These are phyloP conservation scores for Nitzschia inconspicua DNA, from an alignment of 108 stramenopile species.

Conservation along the genomic window DNA sequence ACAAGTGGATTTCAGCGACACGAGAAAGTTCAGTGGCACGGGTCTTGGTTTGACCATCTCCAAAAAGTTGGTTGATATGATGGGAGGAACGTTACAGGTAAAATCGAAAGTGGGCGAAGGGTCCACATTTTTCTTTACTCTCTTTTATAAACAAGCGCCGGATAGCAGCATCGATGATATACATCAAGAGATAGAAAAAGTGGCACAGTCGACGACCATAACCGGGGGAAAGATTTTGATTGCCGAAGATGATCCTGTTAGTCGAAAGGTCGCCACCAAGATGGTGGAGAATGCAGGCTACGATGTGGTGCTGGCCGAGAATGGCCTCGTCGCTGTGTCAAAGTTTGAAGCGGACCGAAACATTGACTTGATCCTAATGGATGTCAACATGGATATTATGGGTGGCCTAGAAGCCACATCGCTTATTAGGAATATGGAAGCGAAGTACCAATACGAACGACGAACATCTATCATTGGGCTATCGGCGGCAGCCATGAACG, in stretches of 20 bases:
- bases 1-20: slow-evolving; percentile 16
- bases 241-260: slow-evolving; percentile 36
- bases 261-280: slow-evolving; percentile 16
- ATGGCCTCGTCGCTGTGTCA: slow-evolving; percentile 29
- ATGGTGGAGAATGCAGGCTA: slow-evolving; percentile 26
- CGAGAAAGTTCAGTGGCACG: slow-evolving; percentile 20
- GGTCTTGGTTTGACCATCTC: slow-evolving; percentile 23
- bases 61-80: slow-evolving; percentile 18
- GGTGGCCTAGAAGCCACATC: slow-evolving; percentile 21
- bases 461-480: slow-evolving; percentile 25
- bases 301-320: slow-evolving; percentile 19
- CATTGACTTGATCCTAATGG: slow-evolving; percentile 30
- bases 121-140: slow-evolving; percentile 5
- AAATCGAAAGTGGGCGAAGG: slow-evolving; percentile 3
- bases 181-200: not conserved
- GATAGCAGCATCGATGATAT: too few species aligned
- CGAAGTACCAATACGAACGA: not conserved
- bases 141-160: slow-evolving; percentile 9
- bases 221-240: slow-evolving; percentile 17
- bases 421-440: slow-evolving; percentile 9
- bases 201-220: not conserved
- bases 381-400: slow-evolving; percentile 29
- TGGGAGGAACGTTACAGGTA: slow-evolving; percentile 11
- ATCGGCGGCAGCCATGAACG: slow-evolving; percentile 30
- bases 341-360: not conserved